These are phyloP conservation scores for Globisporangium perplexum DNA, from an alignment of 352 stramenopile species.

Conservation along the genomic window DNA sequence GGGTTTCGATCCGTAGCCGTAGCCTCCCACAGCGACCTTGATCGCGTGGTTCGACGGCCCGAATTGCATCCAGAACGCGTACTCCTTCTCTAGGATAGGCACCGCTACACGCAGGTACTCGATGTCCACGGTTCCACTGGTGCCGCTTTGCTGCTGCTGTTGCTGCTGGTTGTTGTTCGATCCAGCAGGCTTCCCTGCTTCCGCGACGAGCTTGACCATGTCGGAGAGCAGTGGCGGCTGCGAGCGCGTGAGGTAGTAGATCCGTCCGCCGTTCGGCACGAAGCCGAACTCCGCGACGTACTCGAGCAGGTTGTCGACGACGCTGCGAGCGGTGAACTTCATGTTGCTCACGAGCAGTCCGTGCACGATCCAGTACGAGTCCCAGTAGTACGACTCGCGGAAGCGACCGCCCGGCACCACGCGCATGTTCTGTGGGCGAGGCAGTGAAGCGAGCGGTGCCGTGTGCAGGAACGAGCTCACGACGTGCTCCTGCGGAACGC, in stretches of 20 bases:
- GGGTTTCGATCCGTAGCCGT: conserved; percentile 1
- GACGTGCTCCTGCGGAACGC: conserved; percentile 42
- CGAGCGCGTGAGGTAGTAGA: conserved; percentile 89
- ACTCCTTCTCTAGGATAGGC: conserved; percentile 74
- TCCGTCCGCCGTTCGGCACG: conserved; percentile 85
- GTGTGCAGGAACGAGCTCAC: conserved; percentile 53
- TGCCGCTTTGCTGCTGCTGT: neutral
- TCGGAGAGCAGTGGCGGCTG: conserved; percentile 89
- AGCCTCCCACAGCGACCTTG: conserved; percentile 9
- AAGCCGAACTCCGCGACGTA: conserved; percentile 85
- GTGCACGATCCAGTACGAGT: conserved; percentile 91
- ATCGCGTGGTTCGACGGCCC: conserved; percentile 55
- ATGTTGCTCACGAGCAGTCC: conserved; percentile 83
- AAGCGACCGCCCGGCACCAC: conserved; percentile 90
- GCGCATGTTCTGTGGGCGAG: conserved; percentile 61
- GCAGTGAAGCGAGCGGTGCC: conserved; percentile 29
- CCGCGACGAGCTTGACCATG: conserved; percentile 68
- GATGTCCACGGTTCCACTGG: neutral
- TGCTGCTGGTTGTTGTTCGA: no score
- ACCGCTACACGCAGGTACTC: conserved; percentile 44
- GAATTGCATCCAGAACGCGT: conserved; percentile 80
- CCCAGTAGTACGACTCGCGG: conserved; percentile 92
- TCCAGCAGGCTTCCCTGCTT: neutral
- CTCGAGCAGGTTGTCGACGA: conserved; percentile 86
- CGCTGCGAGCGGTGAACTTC: conserved; percentile 58